Percentiles rank a stretch among this genome's conserved stretches.
phyloP scores from a whole-genome alignment of 2,329 filamentous ascomycete genomes.

The Lizonia empirigonia region DNA sequence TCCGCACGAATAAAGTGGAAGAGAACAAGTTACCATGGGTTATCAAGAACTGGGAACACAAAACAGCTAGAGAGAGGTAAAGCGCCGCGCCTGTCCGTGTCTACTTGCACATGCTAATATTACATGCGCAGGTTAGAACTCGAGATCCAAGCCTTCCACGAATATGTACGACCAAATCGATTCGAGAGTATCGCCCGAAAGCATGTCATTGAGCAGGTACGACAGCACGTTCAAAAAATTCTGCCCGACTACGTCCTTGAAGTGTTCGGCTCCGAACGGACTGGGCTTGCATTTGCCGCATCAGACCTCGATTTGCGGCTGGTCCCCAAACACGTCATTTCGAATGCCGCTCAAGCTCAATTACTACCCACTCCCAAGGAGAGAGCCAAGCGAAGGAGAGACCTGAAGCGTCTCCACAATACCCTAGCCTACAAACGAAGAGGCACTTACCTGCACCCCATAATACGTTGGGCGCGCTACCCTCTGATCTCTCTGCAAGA shows the following conservation, averaged over 20 bases:
- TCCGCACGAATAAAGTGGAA: not conserved
- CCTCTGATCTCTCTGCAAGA: conserved; percentile 54
- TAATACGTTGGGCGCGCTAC: conserved; percentile 41
- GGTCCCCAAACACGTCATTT: conserved; percentile 17
- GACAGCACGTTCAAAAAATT: conserved; percentile 18
- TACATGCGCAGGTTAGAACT: conserved; percentile 24
- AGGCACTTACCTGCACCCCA: conserved; percentile 19
- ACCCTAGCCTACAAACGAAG: not conserved
- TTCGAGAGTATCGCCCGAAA: conserved; percentile 50
- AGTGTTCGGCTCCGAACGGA: conserved; percentile 60
- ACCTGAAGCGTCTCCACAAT: conserved; percentile 15
- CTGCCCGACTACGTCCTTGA: conserved; percentile 44
- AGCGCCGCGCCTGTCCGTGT: not conserved
- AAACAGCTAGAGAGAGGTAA: conserved; percentile 19
- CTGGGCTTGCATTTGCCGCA: conserved; percentile 57
- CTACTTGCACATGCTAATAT: not conserved
- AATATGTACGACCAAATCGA: conserved; percentile 45
- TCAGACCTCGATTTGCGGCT: conserved; percentile 62
- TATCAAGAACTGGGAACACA: not conserved
- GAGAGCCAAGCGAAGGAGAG: conserved; percentile 6
- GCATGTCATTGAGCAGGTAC: conserved; percentile 42
- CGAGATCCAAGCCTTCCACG: conserved; percentile 38
- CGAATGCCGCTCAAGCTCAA: conserved; percentile 10
- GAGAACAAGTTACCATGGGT: conserved; percentile 30
- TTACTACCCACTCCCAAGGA: conserved; percentile 22